Percentiles rank a stretch among this genome's conserved stretches.
Conservation (phyloP, 2,329 filamentous ascomycete genomes). For the Fusarium tjaetaba region DNA sequence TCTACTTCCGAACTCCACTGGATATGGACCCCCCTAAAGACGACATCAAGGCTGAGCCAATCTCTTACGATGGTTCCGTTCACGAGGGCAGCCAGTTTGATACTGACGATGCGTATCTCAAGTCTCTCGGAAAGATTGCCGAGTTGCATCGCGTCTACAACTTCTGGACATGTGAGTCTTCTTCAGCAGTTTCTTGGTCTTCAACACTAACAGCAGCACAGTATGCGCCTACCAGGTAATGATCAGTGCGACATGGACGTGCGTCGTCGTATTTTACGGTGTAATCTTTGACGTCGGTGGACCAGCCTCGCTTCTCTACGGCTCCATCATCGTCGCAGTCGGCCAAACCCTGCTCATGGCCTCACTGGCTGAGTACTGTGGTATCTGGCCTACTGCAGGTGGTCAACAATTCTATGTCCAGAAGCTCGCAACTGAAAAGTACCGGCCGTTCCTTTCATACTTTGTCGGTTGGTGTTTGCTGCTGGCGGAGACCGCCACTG, state of each 20-base stretch:
- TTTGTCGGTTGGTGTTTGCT: constrained; percentile 15
- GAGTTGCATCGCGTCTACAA: constrained; percentile 20
- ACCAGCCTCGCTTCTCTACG: constrained; percentile 5
- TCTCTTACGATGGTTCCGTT: not conserved
- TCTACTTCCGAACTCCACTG: not conserved
- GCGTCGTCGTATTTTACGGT: constrained; percentile 16
- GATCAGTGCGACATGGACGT: constrained; percentile 27
- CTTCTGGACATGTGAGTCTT: constrained; percentile 7
- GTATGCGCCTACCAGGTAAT: constrained; percentile 26
- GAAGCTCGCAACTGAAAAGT: not conserved
- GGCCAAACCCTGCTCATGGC: constrained; percentile 14
- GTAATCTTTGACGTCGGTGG: constrained; percentile 18
- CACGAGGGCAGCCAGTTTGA: not conserved
- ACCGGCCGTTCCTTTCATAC: not conserved
- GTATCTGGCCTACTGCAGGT: constrained; percentile 8
- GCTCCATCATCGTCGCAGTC: constrained; percentile 17
- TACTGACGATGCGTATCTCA: constrained; percentile 3
- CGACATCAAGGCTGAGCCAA: not conserved
- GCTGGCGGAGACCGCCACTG: constrained; percentile 4
- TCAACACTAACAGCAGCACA: not conserved
- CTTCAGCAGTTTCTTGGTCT: not conserved
- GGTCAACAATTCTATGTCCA: constrained; percentile 15
- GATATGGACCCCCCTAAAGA: not conserved
- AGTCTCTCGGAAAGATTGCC: constrained; percentile 3
- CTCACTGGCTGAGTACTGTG: constrained; percentile 19